Conservation (phyloP, 768 basidiomycete species). For the Termitomyces sp. region DNA sequence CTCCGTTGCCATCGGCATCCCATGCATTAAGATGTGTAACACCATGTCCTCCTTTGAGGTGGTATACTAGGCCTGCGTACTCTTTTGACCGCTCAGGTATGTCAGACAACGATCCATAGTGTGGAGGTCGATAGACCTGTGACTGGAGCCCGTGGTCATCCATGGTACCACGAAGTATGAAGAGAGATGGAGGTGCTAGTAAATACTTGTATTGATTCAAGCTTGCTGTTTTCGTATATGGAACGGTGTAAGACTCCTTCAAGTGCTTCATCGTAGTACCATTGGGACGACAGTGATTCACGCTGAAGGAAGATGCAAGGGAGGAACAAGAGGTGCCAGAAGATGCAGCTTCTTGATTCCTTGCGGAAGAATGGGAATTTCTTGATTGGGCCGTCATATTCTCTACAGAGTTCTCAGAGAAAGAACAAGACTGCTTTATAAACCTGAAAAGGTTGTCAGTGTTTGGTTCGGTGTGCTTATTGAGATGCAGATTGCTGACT, state of each 20-base stretch:
- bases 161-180: constrained; percentile 40
- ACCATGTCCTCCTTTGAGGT: constrained; percentile 59
- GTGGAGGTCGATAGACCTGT: constrained; percentile 72
- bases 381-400: background rate
- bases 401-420: background rate
- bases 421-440: background rate
- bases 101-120: constrained; percentile 71
- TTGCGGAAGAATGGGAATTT: background rate
- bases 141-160: constrained; percentile 43
- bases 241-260: constrained; percentile 23
- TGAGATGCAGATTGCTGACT: background rate
- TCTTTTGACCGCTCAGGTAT: constrained; percentile 64
- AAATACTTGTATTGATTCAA: constrained; percentile 43
- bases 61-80: constrained; percentile 76
- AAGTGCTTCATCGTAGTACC: constrained; percentile 10
- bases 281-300: background rate
- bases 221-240: constrained; percentile 20
- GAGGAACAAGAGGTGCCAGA: constrained; percentile 5
- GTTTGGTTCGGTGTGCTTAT: background rate
- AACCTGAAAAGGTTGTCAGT: background rate
- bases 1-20: constrained; percentile 17
- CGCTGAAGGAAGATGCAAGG: background rate
- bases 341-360: background rate
- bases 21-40: constrained; percentile 60
- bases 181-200: constrained; percentile 43